Conservation (phyloP, 2,329 filamentous ascomycete species). For the Diaporthe capsici region DNA sequence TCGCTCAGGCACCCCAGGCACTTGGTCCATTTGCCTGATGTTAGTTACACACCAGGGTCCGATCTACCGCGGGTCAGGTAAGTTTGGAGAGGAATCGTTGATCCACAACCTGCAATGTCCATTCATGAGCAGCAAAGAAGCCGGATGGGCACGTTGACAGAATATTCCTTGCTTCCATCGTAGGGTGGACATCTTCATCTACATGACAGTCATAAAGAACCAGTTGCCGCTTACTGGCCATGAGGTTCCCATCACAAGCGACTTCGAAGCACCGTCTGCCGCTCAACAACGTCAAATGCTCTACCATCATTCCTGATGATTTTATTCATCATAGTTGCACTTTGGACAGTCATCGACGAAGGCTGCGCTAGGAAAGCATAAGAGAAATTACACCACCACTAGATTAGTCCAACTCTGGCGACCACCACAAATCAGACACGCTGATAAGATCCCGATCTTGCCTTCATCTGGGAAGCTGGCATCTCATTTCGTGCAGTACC, state of each 20-base stretch:
- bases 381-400: conserved; percentile 30
- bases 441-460: conserved; percentile 12
- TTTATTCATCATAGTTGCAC: conserved; percentile 21
- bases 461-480: conserved; percentile 25
- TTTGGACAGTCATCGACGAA: conserved; percentile 9
- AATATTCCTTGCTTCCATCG: background rate
- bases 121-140: background rate
- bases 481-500: conserved; percentile 10
- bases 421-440: conserved; percentile 15
- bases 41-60: background rate
- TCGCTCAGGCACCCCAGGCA: background rate
- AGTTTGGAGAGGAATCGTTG: background rate
- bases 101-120: background rate
- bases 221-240: background rate
- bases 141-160: background rate
- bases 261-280: background rate
- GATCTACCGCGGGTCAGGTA: background rate
- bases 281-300: background rate
- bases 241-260: background rate
- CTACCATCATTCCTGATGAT: background rate
- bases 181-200: background rate
- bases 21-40: background rate
- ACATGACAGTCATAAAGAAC: background rate
- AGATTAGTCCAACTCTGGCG: conserved; percentile 21
- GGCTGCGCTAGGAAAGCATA: conserved; percentile 16